Evolutionary conservation across 192 early-diverging fungal genomes (phyloP), one percentile per base, ranked within the genome.

Genomic region (Coemansia sp.): DNA sequence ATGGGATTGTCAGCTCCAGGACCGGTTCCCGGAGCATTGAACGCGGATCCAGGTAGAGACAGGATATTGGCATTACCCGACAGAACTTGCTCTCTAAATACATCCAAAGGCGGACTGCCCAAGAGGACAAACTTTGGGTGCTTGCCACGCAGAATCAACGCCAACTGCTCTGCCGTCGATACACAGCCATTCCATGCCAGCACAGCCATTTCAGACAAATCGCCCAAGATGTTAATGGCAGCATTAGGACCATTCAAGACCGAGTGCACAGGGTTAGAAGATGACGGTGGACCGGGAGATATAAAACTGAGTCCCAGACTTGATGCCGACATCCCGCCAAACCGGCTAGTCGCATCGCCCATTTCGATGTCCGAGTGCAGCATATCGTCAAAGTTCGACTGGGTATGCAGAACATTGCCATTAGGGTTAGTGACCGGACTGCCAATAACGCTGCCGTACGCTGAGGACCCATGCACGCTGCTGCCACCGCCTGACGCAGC

Each of bases 1-100:
- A 82, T 82, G 8, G 80, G 80, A 45, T 82, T 82, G 61, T 82
- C 80, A 1, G 80, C 75, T n/a, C 80, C 80, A 4, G 80, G 80
- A 0, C 80, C 80, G 0, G 72, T 77, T 25, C 80, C 80, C 12
- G 80, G 80, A 8, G 72, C 72, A 37, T 82, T 82, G 60, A 82
- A 82, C 36, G 80, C 68, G 15, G 80, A 82, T 32, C 75, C 75
- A 5, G 80, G 75, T 37, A 70, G 67, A 29, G 80, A 82, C 32
- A 82, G 34, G 44, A 82, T 82, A 41, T 74, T 77, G 67, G 80
- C 72, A 34, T 82, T 75, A 38, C 80, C 75, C 7, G 72, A 51
- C 31, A 67, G 37, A 6, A 82, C 80, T 59, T 82, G 75, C 60
- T 77, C 75, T 25, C 70, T 75, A 41, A 82, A 77, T 7, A 72